Base-by-base conservation (phyloP, 2,329 filamentous ascomycete species). In the Colletotrichum spinosum region DNA sequence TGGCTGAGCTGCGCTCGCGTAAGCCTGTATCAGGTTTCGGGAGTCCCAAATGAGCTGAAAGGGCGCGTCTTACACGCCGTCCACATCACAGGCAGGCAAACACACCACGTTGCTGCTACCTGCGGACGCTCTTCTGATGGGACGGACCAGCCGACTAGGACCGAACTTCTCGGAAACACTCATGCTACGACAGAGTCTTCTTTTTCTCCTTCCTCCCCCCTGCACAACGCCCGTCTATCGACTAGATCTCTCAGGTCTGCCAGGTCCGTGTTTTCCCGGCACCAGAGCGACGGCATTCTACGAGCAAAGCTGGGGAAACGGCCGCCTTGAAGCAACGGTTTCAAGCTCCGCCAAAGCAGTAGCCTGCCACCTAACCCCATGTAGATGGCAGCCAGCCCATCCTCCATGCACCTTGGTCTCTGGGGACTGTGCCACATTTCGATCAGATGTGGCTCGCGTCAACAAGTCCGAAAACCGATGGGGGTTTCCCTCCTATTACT, bases 261-360 rank as follows among this genome's bases (percentile, higher is more conserved):
- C 48, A 53, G 38, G 39, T 46, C 48, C 35, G 34, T 48, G 49
- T 60, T 25, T 37, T 42, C 35, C 38, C 49, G 42, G 37, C 37
- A 38, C 42, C 42, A 42, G 39, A 35, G 35, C 46, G 42, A 53
- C 35, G 41, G 42, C 48, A 50, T 52, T 57, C 45, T 38, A 33
- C 9, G 55, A 25, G 55, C 41, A 51, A 59, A 42, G 37, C 37
- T 59, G 60, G 60, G 39, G 45, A 48, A 46, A 42, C 33, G 25
- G 34, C 34, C 25, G 11, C 11, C 53, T 55, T 41, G 48, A 52
- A 38, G 46, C 55, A 15, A 57, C n/a, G 15, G 39, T 17, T 35
- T 39, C 60, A 48, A 48, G 42, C 25, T 59, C 41, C 60, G 42
- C 33, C 25, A 41, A 52, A n/a, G 25, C 17, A 60, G 12, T 10